Percentiles rank a stretch among this genome's conserved stretches.
phyloP scores from a whole-genome alignment of 2,329 filamentous ascomycete genomes.

The Aspergillus cejpii region DNA sequence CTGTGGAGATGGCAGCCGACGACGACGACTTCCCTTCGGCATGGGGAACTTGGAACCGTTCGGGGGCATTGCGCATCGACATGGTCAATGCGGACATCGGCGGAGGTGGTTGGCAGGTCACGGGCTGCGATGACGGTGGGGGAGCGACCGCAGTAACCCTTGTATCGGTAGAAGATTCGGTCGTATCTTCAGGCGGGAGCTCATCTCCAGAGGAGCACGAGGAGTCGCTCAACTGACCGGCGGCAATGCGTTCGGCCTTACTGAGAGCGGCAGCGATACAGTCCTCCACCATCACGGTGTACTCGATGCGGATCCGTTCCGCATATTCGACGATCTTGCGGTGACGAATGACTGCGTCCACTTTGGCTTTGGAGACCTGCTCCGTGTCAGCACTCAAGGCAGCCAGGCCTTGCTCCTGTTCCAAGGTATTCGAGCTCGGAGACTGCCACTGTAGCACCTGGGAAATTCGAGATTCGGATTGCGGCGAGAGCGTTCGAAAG shows the following conservation, averaged over 20 bases:
- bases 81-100: constrained; percentile 49
- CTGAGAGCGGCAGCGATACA: constrained; percentile 88
- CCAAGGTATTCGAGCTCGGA: constrained; percentile 79
- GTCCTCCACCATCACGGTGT: constrained; percentile 85
- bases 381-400: constrained; percentile 87
- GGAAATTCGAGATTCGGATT: constrained; percentile 89
- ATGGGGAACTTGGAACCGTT: constrained; percentile 42
- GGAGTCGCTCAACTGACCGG: constrained; percentile 77
- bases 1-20: constrained; percentile 65
- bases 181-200: constrained; percentile 36
- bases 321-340: constrained; percentile 91
- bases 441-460: constrained; percentile 97
- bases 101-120: constrained; percentile 13
- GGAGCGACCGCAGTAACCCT: constrained; percentile 7
- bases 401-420: constrained; percentile 86
- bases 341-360: constrained; percentile 87
- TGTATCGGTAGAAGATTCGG: constrained; percentile 4
- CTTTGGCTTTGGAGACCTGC: constrained; percentile 73
- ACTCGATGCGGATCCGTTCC: constrained; percentile 90
- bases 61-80: constrained; percentile 51
- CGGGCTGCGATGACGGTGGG: constrained; percentile 7
- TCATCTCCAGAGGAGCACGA: constrained; percentile 53
- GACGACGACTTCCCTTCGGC: constrained; percentile 52
- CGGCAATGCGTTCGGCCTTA: constrained; percentile 81
- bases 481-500: constrained; percentile 85